Conservation (phyloP, 371 early-diverging fungal genomes). For the Dipsacomyces acuminosporus region DNA sequence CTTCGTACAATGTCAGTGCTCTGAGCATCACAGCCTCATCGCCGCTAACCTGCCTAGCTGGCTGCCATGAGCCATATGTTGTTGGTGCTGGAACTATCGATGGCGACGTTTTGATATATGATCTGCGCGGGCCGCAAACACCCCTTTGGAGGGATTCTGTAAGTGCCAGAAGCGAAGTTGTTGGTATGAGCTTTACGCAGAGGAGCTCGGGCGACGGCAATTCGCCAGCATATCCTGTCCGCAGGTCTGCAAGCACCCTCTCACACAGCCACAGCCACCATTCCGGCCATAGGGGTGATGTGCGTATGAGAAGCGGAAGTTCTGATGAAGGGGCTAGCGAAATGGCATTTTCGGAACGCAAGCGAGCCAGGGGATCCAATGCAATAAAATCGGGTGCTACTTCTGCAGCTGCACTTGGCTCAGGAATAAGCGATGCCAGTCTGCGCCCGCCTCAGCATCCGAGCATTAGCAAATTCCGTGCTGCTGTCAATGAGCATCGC, state of each 20-base stretch:
- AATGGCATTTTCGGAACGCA: constrained; percentile 8
- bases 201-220: neutral
- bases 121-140: constrained; percentile 11
- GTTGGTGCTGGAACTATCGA: constrained; percentile 34
- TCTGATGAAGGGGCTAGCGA: constrained; percentile 8
- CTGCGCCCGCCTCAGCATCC: constrained; percentile 32
- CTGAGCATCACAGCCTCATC: neutral
- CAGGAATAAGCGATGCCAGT: neutral
- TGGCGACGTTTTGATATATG: constrained; percentile 32
- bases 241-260: constrained; percentile 11
- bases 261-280: constrained; percentile 4
- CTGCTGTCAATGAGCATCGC: constrained; percentile 22
- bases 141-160: constrained; percentile 28
- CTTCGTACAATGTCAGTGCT: constrained; percentile 1
- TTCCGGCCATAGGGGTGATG: neutral
- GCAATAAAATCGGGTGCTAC: neutral
- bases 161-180: constrained; percentile 8
- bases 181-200: constrained; percentile 14
- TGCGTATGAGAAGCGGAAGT: constrained; percentile 2
- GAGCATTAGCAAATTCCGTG: constrained; percentile 23
- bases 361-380: constrained; percentile 8
- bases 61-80: constrained; percentile 7
- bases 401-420: neutral
- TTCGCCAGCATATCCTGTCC: constrained; percentile 6
- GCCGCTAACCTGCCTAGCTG: constrained; percentile 30